Conservation (phyloP, 2,329 filamentous ascomycete genomes). For the Pseudocercospora pini-densiflorae region DNA sequence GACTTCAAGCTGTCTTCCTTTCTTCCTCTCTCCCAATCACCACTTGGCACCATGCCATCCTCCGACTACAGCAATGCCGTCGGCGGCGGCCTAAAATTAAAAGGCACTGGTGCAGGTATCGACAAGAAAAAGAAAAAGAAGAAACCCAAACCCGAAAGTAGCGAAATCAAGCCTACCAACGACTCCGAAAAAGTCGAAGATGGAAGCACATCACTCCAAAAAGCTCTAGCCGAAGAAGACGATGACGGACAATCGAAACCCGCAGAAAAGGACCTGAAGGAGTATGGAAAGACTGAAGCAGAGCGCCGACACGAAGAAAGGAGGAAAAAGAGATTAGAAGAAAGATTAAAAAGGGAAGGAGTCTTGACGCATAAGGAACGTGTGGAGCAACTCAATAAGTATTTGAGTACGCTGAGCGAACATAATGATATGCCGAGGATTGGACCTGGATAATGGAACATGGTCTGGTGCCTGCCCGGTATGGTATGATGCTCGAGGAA, state of each 20-base stretch:
- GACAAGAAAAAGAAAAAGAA: conserved; percentile 66
- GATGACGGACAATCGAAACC: too few relatives aligned
- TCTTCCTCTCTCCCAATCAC: not conserved
- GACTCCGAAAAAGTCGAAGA: conserved; percentile 36
- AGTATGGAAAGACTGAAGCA: conserved; percentile 74
- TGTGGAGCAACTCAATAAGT: conserved; percentile 93
- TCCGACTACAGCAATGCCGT: conserved; percentile 74
- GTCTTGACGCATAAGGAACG: conserved; percentile 97
- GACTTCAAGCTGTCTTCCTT: not conserved
- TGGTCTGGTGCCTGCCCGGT: not conserved
- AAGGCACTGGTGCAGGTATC: conserved; percentile 69
- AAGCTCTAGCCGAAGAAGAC: conserved; percentile 38
- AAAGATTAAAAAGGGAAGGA: conserved; percentile 80
- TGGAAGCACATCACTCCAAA: conserved; percentile 20
- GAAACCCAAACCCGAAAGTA: conserved; percentile 19
- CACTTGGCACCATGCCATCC: conserved; percentile 61
- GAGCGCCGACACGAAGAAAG: conserved; percentile 81
- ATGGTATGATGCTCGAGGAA: not conserved
- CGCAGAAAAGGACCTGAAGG: conserved; percentile 34
- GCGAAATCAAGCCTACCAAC: conserved; percentile 32
- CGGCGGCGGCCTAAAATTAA: conserved; percentile 81
- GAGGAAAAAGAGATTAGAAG: conserved; percentile 78
- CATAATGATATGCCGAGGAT: conserved; percentile 90
- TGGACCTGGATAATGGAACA: conserved; percentile 56
- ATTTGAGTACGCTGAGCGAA: conserved; percentile 88